These are phyloP conservation scores for Balakata baccata DNA, from an alignment of 345 rosid species.

Conservation along the genomic window DNA sequence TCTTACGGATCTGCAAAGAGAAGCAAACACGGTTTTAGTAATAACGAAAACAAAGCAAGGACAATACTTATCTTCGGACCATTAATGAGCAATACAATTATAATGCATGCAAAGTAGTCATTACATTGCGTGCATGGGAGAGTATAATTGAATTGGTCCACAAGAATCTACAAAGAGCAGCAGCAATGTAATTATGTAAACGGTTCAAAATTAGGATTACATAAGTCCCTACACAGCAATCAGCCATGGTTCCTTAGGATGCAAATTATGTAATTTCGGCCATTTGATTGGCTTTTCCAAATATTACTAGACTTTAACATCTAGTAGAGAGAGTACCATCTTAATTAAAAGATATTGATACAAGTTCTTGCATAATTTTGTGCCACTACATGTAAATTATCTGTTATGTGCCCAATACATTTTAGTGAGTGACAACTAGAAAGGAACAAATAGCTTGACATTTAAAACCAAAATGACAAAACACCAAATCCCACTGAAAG, in stretches of 20 bases:
- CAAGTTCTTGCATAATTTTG: background rate
- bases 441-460: background rate
- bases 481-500: background rate
- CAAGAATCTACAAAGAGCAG: too few relatives aligned
- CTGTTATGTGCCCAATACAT: background rate
- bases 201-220: too few relatives aligned
- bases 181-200: too few relatives aligned
- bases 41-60: background rate
- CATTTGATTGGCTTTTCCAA: background rate
- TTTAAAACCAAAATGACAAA: background rate
- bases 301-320: background rate
- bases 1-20: constrained; percentile 77
- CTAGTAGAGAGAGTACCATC: background rate
- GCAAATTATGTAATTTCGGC: background rate
- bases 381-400: background rate
- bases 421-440: background rate
- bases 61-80: too few relatives aligned
- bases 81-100: too few relatives aligned
- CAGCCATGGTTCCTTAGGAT: background rate
- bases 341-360: background rate
- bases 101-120: too few relatives aligned
- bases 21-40: constrained; percentile 5
- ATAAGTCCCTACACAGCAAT: too few relatives aligned
- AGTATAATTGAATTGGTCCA: too few relatives aligned
- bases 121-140: too few relatives aligned